Percentiles rank a stretch among this genome's conserved stretches.
These are phyloP conservation scores for Myxozyma geophila DNA, from an alignment of 805 yeast genomes.

Conservation along the genomic window DNA sequence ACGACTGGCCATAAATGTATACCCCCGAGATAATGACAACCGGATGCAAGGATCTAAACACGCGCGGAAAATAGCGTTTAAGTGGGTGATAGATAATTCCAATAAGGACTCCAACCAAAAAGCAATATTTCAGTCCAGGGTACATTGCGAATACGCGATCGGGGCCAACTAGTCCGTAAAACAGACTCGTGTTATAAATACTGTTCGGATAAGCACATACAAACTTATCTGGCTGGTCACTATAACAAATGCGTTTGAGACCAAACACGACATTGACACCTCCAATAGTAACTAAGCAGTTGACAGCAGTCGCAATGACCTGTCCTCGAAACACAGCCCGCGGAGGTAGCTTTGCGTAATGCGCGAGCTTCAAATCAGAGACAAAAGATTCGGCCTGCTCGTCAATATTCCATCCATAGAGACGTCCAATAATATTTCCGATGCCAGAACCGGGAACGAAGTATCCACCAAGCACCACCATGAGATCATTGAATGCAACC, in stretches of 20 bases:
- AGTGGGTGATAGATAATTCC: constrained; percentile 24
- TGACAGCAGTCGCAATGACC: constrained; percentile 57
- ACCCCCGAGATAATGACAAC: constrained; percentile 38
- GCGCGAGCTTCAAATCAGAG: constrained; percentile 54
- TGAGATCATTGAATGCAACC: constrained; percentile 64
- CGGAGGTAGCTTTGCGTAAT: constrained; percentile 60
- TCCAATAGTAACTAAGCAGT: constrained; percentile 56
- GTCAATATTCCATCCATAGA: constrained; percentile 58
- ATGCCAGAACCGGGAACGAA: constrained; percentile 64
- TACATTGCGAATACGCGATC: constrained; percentile 46
- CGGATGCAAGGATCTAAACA: constrained; percentile 24
- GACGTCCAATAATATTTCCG: constrained; percentile 50
- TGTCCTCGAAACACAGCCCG: constrained; percentile 56
- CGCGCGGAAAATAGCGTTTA: constrained; percentile 17
- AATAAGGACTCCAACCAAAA: constrained; percentile 33
- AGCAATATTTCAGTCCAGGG: constrained; percentile 33
- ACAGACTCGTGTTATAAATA: constrained; percentile 56
- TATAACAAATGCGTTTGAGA: constrained; percentile 51
- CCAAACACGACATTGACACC: constrained; percentile 50
- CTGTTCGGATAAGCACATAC: constrained; percentile 50
- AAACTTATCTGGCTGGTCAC: constrained; percentile 49
- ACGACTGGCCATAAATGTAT: constrained; percentile 22
- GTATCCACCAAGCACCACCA: constrained; percentile 67
- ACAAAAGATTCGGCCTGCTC: constrained; percentile 50
- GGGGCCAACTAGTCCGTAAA: constrained; percentile 69